phyloP scores from a whole-genome alignment of 1,284 basidiomycete species.

The Ceratobasidium sp. region DNA sequence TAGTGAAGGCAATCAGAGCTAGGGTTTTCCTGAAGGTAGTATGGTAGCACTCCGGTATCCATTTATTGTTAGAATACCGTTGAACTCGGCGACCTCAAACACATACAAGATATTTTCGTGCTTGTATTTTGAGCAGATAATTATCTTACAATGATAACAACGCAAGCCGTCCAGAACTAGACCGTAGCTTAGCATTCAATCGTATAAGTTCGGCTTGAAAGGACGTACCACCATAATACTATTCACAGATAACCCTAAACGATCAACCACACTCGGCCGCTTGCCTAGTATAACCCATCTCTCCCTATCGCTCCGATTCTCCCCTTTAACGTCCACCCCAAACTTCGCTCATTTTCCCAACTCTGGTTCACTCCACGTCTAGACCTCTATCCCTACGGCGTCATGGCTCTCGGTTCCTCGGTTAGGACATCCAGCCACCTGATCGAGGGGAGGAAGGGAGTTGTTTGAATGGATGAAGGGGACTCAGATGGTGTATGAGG shows the following conservation, averaged over 20 bases:
- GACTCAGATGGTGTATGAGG: slow-evolving; percentile 91
- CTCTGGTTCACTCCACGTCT: slow-evolving; percentile 7
- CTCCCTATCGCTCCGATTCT: neutral
- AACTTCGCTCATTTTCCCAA: slow-evolving; percentile 34
- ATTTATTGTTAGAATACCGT: too few relatives aligned
- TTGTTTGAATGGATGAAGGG: slow-evolving; percentile 79
- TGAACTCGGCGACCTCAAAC: too few relatives aligned
- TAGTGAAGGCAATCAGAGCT: too few relatives aligned
- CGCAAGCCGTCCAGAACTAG: slow-evolving; percentile 88
- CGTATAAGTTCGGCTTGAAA: slow-evolving; percentile 2
- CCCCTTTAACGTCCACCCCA: neutral
- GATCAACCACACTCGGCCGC: slow-evolving; percentile 66
- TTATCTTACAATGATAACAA: too few relatives aligned
- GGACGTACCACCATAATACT: slow-evolving; percentile 70
- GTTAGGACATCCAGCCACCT: slow-evolving; percentile 1
- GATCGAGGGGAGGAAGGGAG: slow-evolving; percentile 50
- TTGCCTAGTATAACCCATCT: slow-evolving; percentile 44
- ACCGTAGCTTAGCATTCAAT: neutral
- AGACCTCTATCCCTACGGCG: slow-evolving; percentile 29
- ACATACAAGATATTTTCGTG: too few relatives aligned
- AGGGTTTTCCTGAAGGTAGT: too few relatives aligned
- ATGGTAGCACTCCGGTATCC: too few relatives aligned
- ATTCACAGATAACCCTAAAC: slow-evolving; percentile 71
- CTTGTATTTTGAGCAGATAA: too few relatives aligned
- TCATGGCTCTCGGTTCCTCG: slow-evolving; percentile 26